Base-by-base conservation (phyloP, 2,329 filamentous ascomycete species). In the Fusarium hainanense region DNA sequence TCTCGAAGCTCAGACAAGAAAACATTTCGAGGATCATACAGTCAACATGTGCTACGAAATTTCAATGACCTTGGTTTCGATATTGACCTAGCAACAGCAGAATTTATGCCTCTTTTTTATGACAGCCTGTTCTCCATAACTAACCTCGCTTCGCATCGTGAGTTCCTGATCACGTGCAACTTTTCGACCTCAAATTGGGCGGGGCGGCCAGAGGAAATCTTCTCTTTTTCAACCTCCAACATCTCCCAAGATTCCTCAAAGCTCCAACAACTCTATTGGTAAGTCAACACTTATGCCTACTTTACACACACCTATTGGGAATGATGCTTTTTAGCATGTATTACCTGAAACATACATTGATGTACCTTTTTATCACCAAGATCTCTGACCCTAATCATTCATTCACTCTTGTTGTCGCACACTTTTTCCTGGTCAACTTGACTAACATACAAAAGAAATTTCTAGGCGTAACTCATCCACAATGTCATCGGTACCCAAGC, bases 301-400 rank as follows among this genome's bases (percentile, higher is more conserved):
- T 59, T 44, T 14, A 20, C 41, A n/a, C 11, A 47, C 41, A 30
- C 42, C 40, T 42, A 41, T 50, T 66, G 78, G 77, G 79, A 75
- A 86, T 87, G 85, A 88, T 87, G 86, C 74, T 83, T 73, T 62
- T 79, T 78, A 85, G 85, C 85, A 87, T 87, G 84, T 86, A 86
- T 86, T 86, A 86, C 82, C 85, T 87, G 85, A 87, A 80, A 80
- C 76, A 79, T 76, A 80, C 79, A 78, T 80, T 88, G 87, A 87
- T 87, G 84, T 80, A 80, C 79, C 77, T 82, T 85, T 66, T 87
- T 86, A 88, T 89, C 87, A 90, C 88, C 88, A 90, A 90, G 88
- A 90, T 90, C 88, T 90, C 88, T 90, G 88, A 90, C 77, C 79
- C 79, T 23, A 61, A 79, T 79, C 63, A 20, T 55, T 46, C 62